Base-by-base conservation (phyloP, 306 rosid species). In the Lathyrus aphaca region DNA sequence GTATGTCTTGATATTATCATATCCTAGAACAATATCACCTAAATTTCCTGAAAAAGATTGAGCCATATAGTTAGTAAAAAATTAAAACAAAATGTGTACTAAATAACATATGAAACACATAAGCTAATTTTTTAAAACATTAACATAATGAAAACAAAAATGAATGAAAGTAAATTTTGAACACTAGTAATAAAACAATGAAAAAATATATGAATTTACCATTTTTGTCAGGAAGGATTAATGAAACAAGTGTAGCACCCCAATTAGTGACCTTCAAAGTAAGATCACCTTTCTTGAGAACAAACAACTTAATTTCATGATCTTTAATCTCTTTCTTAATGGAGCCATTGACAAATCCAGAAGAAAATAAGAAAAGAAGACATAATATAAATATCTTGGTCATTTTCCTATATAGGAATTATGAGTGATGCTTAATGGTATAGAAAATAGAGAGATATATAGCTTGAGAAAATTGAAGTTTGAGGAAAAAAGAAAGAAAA, bases 1-100 rank as follows among this genome's bases (percentile, higher is more conserved):
- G 75, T 90, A 90, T 27, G 79, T 73, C 39, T 82, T 68, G 61
- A 81, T 30, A 49, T 91, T 77, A 73, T 87, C 87, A 55, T 86
- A 90, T 53, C 94, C 96, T 68, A 90, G 91, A 84, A 86, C 87
- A 45, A 87, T 69, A 81, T 90, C 95, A 57, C 77, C 94, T 53
- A 84, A 77, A 62, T 87, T 85, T 76, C 91, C 96, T 90, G 78
- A 67, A 17, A 58, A 42, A 72, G 40, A 18, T 18, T 32, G 14
- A 11, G 54, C 48, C 58, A 59, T 59, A 59, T 37, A 48, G 13
- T 19, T 30, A 68, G 13, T 6, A 10, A 32, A 35, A 42, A 64
- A 23, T 13, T 10, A 44, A 40, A 45, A 8, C 58, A 78, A 51
- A 8, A 38, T 46, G 23, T 29, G 6, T 14, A 43, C 6, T 12